A percentile compares a stretch with the other conserved stretches of the same genome.
phyloP scores from a whole-genome alignment of 805 yeast genomes.

The Wickerhamomyces chambardii region DNA sequence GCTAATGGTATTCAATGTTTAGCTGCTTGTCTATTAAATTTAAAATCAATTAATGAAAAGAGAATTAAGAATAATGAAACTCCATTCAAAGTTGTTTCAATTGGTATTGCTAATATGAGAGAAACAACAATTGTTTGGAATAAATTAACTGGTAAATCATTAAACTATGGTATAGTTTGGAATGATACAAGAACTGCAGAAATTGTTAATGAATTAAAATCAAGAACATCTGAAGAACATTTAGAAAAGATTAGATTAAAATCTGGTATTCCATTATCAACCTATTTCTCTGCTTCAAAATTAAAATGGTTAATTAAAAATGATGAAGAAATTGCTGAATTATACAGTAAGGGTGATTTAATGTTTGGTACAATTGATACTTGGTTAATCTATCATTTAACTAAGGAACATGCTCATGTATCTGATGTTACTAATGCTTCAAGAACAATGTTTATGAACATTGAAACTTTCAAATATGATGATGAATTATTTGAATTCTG shows the following conservation, averaged over 20 bases:
- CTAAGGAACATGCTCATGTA: constrained; percentile 58
- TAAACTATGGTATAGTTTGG: constrained; percentile 88
- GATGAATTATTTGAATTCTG: constrained; percentile 67
- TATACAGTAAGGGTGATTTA: constrained; percentile 68
- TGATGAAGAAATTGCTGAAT: constrained; percentile 51
- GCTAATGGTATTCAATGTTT: constrained; percentile 78
- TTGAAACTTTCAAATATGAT: constrained; percentile 69
- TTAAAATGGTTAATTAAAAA: constrained; percentile 85
- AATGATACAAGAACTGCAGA: constrained; percentile 83
- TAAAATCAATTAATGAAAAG: constrained; percentile 49
- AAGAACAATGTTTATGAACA: constrained; percentile 83
- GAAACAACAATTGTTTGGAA: constrained; percentile 93
- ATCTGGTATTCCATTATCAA: constrained; percentile 83
- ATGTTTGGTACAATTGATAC: constrained; percentile 94
- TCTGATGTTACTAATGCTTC: constrained; percentile 91
- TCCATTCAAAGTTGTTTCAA: constrained; percentile 55
- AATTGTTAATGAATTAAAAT: constrained; percentile 54
- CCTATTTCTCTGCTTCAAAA: constrained; percentile 88
- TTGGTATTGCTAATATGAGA: constrained; percentile 94
- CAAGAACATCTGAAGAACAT: constrained; percentile 41
- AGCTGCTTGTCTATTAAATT: constrained; percentile 48
- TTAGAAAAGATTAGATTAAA: constrained; percentile 50
- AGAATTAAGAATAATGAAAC: constrained; percentile 30
- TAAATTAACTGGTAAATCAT: constrained; percentile 64
- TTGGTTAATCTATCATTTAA: constrained; percentile 83